Evolutionary conservation across 305 asterid species (phyloP).

Genomic region (Fraxinus velutina): DNA sequence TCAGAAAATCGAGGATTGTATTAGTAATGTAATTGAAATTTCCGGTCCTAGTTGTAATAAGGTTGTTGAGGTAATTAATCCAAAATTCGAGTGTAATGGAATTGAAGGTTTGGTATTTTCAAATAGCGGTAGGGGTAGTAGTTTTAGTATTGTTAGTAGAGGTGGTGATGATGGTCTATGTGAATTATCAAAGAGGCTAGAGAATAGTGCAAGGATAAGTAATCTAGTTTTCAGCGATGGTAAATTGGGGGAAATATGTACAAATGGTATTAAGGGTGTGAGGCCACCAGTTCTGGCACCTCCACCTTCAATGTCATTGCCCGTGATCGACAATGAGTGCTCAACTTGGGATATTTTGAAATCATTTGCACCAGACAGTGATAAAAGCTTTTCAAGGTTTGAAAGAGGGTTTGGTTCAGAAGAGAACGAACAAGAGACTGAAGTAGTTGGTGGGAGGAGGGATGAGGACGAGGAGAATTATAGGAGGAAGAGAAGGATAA

Average conservation of each 20-base stretch:
- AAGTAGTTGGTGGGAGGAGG: slow-evolving; percentile 24
- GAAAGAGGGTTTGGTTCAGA: slow-evolving; percentile 32
- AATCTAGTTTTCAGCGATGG: slow-evolving; percentile 22
- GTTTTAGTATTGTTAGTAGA: slow-evolving; percentile 18
- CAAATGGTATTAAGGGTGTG: slow-evolving; percentile 61
- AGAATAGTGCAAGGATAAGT: slow-evolving; percentile 30
- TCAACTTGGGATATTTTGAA: slow-evolving; percentile 74
- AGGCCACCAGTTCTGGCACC: slow-evolving; percentile 67
- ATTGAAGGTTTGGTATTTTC: slow-evolving; percentile 11
- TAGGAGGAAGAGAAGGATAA: slow-evolving; percentile 32
- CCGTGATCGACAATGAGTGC: slow-evolving; percentile 48
- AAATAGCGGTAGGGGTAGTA: slow-evolving; percentile 8
- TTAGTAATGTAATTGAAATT: slow-evolving; percentile 12
- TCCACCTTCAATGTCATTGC: slow-evolving; percentile 54
- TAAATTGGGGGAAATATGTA: slow-evolving; percentile 27
- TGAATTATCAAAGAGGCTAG: slow-evolving; percentile 21
- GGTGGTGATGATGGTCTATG: slow-evolving; percentile 14
- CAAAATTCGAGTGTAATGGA: slow-evolving; percentile 15
- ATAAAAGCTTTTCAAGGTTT: slow-evolving; percentile 24
- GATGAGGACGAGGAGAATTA: slow-evolving; percentile 27
- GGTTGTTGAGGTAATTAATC: slow-evolving; percentile 19
- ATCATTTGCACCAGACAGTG: slow-evolving; percentile 61
- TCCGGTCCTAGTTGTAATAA: slow-evolving; percentile 9
- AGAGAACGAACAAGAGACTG: slow-evolving; percentile 30
- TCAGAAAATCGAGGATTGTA: slow-evolving; percentile 17